Evolutionary conservation across 306 rosid genomes (phyloP), one percentile per base, ranked within the genome.

Genomic region (Pyrus communis): DNA sequence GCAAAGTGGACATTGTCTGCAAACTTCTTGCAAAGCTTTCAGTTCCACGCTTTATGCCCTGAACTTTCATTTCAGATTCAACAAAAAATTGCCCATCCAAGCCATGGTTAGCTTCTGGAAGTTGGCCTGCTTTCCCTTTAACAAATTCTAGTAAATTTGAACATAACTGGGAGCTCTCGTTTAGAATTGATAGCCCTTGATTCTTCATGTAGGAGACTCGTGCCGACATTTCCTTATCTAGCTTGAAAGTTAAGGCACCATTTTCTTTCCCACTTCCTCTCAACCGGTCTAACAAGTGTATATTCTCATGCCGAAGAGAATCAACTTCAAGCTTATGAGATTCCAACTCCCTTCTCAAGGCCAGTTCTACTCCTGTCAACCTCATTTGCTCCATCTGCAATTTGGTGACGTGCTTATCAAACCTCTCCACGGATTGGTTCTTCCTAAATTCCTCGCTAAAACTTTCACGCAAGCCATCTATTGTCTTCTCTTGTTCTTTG

Each of bases 251-350:
- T 28, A 92, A 81, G 69, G 89, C 88, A 79, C 83, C 78, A 77
- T 75, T 77, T 73, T 85, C 97, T 81, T 85, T 91, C 52, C 91
- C 88, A 72, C 77, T 91, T 71, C 88, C 93, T 86, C 91, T 91
- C 78, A 95, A 80, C 63, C 91, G 89, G 78, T 86, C 80, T 79
- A 92, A 74, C 63, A 96, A 82, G 64, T 71, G 78, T 68, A 89
- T 89, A 85, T 96, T 96, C 86, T 92, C 99, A 45, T 81, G 97
- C 67, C 98, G 91, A 80, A 95, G 96, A 81, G 99, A 88, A 82
- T 92, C 97, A 71, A 83, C 89, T 83, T 95, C 96, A 71, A 87
- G 79, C 84, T 86, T 85, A 66, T n/a, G 87, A 71, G 93, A 88
- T 27, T 95, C 93, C 81, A 92, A 75, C 80, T 92, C 97, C 82